These are phyloP conservation scores for Fusarium tricinctum DNA, from an alignment of 2,329 filamentous ascomycete genomes.

Conservation along the genomic window DNA sequence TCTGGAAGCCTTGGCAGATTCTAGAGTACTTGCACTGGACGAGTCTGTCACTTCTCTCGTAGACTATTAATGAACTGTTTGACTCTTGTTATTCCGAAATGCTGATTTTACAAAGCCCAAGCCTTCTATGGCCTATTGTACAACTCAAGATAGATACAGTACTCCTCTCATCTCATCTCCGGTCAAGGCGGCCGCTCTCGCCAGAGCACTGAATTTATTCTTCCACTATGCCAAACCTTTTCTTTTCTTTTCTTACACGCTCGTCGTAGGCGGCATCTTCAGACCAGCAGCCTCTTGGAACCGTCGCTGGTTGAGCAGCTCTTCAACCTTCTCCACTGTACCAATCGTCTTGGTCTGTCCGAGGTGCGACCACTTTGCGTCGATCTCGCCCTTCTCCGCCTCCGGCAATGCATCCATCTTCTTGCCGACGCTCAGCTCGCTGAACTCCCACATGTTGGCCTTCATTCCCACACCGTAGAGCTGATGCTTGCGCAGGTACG, in stretches of 20 bases:
- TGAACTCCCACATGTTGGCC: constrained; percentile 94
- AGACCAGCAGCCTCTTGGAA: constrained; percentile 58
- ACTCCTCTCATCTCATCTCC: constrained; percentile 5
- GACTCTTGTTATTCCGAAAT: constrained; percentile 25
- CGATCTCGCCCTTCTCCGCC: constrained; percentile 54
- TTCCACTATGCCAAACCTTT: neutral
- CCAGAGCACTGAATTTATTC: neutral
- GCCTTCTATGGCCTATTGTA: constrained; percentile 47
- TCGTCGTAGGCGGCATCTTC: constrained; percentile 44
- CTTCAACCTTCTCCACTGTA: constrained; percentile 69
- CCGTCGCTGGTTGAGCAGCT: constrained; percentile 67
- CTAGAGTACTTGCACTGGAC: neutral
- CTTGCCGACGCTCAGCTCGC: constrained; percentile 69
- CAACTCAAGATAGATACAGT: constrained; percentile 44
- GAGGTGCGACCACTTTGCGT: constrained; percentile 68
- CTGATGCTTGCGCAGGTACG: constrained; percentile 90
- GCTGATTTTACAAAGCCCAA: constrained; percentile 43
- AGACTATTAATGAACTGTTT: neutral
- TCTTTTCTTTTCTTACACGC: constrained; percentile 18
- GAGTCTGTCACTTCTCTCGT: neutral
- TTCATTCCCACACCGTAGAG: constrained; percentile 99
- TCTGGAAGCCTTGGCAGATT: neutral
- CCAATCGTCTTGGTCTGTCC: constrained; percentile 65
- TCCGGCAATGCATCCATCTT: constrained; percentile 46
- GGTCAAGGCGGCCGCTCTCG: constrained; percentile 28